Percentiles rank a stretch among this genome's conserved stretches.
phyloP scores from a whole-genome alignment of 805 yeast species.

The Myxozyma sirexii region DNA sequence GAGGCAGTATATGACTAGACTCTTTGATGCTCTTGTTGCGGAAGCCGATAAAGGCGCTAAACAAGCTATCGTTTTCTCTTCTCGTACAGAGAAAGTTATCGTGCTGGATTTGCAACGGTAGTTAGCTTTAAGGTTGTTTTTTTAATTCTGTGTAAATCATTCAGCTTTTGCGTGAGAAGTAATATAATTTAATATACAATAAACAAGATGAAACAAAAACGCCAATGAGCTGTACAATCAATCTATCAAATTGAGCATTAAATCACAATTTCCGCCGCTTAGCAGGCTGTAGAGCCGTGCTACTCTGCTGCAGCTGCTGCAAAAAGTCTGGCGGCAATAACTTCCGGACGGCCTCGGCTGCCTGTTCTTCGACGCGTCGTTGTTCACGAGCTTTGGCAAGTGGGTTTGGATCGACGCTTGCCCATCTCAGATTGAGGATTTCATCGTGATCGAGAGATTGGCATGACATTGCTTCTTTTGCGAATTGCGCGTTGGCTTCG shows the following conservation, averaged over 20 bases:
- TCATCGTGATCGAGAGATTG: slow-evolving; percentile 74
- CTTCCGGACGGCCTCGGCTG: slow-evolving; percentile 49
- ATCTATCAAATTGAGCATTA: too few relatives aligned
- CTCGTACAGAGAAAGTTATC: slow-evolving; percentile 73
- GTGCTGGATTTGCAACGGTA: slow-evolving; percentile 60
- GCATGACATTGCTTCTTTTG: slow-evolving; percentile 90
- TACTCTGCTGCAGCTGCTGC: slow-evolving; percentile 14
- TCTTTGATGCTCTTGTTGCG: slow-evolving; percentile 63
- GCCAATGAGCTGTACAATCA: neutral
- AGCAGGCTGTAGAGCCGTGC: slow-evolving; percentile 21
- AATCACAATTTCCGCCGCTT: slow-evolving; percentile 15
- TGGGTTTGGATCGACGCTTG: slow-evolving; percentile 85
- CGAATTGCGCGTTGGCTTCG: slow-evolving; percentile 86
- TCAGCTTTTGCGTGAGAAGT: neutral
- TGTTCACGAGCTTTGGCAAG: slow-evolving; percentile 55
- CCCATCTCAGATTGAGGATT: slow-evolving; percentile 78
- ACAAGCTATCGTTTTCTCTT: slow-evolving; percentile 76
- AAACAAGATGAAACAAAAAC: neutral
- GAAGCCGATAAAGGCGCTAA: slow-evolving; percentile 61
- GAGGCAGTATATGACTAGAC: slow-evolving; percentile 73
- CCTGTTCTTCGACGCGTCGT: slow-evolving; percentile 53
- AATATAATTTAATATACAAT: neutral
- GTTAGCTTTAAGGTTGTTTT: neutral
- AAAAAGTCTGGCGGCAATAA: slow-evolving; percentile 43
- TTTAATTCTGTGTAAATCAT: neutral